Evolutionary conservation across 441 rosid genomes (phyloP), one percentile per base, ranked within the genome.

Genomic region (Eutrema salsugineum): DNA sequence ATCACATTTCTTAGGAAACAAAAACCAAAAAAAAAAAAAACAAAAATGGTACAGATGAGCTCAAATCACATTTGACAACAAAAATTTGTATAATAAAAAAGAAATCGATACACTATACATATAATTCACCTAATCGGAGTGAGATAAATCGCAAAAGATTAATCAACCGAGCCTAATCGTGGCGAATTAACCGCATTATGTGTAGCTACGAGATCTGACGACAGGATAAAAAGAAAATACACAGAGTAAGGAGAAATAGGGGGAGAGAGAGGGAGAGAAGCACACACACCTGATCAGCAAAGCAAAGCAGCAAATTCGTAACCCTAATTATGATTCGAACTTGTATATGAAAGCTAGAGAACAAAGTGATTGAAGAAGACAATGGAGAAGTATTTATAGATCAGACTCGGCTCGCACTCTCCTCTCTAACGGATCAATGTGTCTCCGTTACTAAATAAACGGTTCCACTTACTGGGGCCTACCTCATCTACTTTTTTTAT

Each of bases 361-460:
- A 35, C 38, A 38, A 69, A 78, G 76, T 55, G 73, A 40, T 15
- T 27, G 50, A 59, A 61, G 7, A 36, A 43, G 56, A 56, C 33
- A 66, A 33, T 11, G 70, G 54, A 66, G 51, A 54, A 15, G 63
- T 63, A 71, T 73, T 64, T 76, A 76, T 79, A 79, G 42, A 72
- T 50, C 20, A 44, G 66, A 66, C 79, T 57, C 53, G 66, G 61
- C 79, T 57, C 53, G 30, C 53, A 64, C 67, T 28, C 63, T 66
- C 56, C 59, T 49, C 54, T 58, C 61, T 58, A 57, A 65, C 71
- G 77, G 77, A 48, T 73, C 16, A 6, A 58, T 47, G 38, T 63
- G 56, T 64, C 79, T 70, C 79, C 79, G 72, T 76, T 76, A 64
- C 10, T 12, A 30, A 19, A 60, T 28, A 32, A 56, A 66, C 77